phyloP scores from a whole-genome alignment of 345 rosid species.

The Gossypium sturtianum region DNA sequence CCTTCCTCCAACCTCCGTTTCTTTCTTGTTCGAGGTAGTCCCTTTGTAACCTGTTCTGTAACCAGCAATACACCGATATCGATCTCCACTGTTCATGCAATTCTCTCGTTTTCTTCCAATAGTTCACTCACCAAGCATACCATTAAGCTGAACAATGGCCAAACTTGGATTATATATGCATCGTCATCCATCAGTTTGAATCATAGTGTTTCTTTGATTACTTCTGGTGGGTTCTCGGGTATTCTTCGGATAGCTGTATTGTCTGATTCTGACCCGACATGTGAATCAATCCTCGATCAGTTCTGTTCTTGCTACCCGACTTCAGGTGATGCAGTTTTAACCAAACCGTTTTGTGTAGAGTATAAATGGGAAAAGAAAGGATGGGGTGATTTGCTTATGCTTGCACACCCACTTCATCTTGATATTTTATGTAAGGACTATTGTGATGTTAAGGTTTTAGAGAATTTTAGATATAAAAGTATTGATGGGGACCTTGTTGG shows the following conservation, averaged over 20 bases:
- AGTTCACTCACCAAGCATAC: constrained; percentile 54
- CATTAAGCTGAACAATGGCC: constrained; percentile 60
- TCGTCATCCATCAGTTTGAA: constrained; percentile 57
- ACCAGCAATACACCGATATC: constrained; percentile 34
- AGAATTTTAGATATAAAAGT: constrained; percentile 54
- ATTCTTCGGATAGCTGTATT: constrained; percentile 52
- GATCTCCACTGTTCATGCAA: constrained; percentile 71
- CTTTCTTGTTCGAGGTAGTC: constrained; percentile 83
- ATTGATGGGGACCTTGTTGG: constrained; percentile 91
- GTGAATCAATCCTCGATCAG: constrained; percentile 59
- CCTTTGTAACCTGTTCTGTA: constrained; percentile 67
- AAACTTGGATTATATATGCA: constrained; percentile 78
- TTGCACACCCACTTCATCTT: constrained; percentile 87
- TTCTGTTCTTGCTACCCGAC: constrained; percentile 78
- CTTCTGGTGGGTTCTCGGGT: constrained; percentile 53
- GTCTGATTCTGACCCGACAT: constrained; percentile 38
- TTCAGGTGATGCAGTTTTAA: constrained; percentile 66
- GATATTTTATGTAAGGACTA: constrained; percentile 42
- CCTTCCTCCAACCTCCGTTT: constrained; percentile 67
- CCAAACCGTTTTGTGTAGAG: constrained; percentile 62
- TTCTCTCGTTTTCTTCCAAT: constrained; percentile 47
- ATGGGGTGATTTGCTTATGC: constrained; percentile 82
- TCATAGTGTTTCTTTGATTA: constrained; percentile 38
- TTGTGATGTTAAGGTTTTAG: constrained; percentile 41
- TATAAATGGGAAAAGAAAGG: constrained; percentile 87